phyloP scores from a whole-genome alignment of 768 basidiomycete species.

The Coprinopsis sp. region DNA sequence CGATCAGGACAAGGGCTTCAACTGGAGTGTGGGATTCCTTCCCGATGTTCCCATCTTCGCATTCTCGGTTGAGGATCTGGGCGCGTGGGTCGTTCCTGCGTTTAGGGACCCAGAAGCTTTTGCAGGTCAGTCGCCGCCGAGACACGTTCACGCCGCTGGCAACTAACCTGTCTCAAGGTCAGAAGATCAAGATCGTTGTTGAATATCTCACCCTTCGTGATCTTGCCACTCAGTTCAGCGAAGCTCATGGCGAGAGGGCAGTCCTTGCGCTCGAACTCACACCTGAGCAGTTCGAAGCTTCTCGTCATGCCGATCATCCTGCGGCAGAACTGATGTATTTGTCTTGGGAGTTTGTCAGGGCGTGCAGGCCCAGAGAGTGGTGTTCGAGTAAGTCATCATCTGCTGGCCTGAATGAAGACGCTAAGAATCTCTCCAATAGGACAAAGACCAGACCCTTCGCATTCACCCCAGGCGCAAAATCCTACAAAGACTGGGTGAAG shows the following conservation, averaged over 20 bases:
- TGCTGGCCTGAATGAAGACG: not conserved
- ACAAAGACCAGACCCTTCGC: conserved; percentile 14
- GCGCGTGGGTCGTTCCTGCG: conserved; percentile 14
- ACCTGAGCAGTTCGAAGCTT: conserved; percentile 15
- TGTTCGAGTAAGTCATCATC: conserved; percentile 10
- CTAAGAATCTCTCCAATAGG: conserved; percentile 2
- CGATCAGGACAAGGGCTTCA: conserved; percentile 16
- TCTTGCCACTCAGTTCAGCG: conserved; percentile 11
- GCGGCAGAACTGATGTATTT: conserved; percentile 20
- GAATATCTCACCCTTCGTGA: conserved; percentile 12
- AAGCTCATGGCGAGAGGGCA: conserved; percentile 12
- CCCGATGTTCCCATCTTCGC: conserved; percentile 16
- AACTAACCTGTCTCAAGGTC: conserved; percentile 3
- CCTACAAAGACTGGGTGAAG: conserved; percentile 17
- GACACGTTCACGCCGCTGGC: not conserved
- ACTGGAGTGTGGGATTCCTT: conserved; percentile 18
- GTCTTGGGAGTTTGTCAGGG: conserved; percentile 19
- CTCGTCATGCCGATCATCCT: conserved; percentile 16
- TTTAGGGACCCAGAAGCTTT: conserved; percentile 13
- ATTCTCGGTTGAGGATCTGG: conserved; percentile 12
- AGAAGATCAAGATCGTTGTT: conserved; percentile 13
- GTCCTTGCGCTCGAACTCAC: conserved; percentile 11
- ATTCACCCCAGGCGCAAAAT: conserved; percentile 15
- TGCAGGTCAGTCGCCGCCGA: conserved; percentile 1
- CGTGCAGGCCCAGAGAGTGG: conserved; percentile 18